Evolutionary conservation across 1,284 basidiomycete species (phyloP).

Genomic region (Blastosporella zonata): DNA sequence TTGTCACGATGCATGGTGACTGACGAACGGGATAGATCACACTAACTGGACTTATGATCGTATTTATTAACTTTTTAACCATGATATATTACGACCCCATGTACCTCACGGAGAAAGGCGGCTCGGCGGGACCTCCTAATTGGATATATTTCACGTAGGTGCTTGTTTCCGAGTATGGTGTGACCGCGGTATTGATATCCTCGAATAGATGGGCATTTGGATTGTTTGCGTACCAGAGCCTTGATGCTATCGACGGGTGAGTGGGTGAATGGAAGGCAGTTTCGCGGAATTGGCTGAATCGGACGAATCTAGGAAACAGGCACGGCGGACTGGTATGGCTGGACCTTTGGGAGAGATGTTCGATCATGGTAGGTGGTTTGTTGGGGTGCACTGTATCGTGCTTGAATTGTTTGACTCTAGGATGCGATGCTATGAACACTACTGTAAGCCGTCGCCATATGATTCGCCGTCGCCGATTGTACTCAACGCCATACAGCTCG

Average conservation of each 20-base stretch:
- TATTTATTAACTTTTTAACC: slow-evolving; percentile 83
- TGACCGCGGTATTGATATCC: slow-evolving; percentile 2
- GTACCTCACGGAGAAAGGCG: slow-evolving; percentile 67
- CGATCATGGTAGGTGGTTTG: slow-evolving; percentile 74
- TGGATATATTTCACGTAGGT: slow-evolving; percentile 88
- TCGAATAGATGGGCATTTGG: slow-evolving; percentile 78
- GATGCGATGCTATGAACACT: slow-evolving; percentile 92
- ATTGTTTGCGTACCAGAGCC: slow-evolving; percentile 89
- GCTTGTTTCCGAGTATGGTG: slow-evolving; percentile 5
- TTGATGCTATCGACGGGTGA: slow-evolving; percentile 89
- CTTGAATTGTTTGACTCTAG: slow-evolving; percentile 32
- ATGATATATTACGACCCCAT: slow-evolving; percentile 79
- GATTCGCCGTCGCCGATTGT: background rate
- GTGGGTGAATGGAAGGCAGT: background rate
- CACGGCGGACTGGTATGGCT: slow-evolving; percentile 91
- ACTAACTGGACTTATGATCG: slow-evolving; percentile 77
- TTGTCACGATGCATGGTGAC: background rate
- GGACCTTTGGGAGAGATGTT: slow-evolving; percentile 96
- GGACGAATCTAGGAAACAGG: slow-evolving; percentile 73
- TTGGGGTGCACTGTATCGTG: slow-evolving; percentile 1
- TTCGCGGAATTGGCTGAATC: background rate
- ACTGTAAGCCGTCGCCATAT: slow-evolving; percentile 53
- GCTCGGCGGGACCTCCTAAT: slow-evolving; percentile 60
- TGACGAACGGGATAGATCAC: slow-evolving; percentile 60
- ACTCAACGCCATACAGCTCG: slow-evolving; percentile 52